A percentile compares a stretch with the other conserved stretches of the same genome.
These are phyloP conservation scores for Hypoxylon fragiforme DNA, from an alignment of 495 filamentous ascomycete species.

Conservation along the genomic window DNA sequence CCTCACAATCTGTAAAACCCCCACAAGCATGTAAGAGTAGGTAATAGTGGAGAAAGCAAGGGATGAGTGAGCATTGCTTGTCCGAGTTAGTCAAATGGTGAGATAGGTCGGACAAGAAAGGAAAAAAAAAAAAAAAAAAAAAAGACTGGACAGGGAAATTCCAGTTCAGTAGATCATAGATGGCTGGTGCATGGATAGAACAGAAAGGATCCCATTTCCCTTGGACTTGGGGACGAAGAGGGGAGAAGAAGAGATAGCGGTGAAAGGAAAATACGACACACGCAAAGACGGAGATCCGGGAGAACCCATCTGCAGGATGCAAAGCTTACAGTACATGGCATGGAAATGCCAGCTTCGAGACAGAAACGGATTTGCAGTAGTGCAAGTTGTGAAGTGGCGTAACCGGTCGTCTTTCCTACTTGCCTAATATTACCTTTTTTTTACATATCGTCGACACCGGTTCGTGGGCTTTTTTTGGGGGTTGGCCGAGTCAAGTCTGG, in stretches of 20 bases:
- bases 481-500: too few relatives aligned
- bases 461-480: neutral
- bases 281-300: slow-evolving; percentile 30
- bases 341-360: slow-evolving; percentile 22
- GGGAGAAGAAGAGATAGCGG: slow-evolving; percentile 17
- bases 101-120: neutral
- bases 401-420: slow-evolving; percentile 31
- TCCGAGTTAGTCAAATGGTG: slow-evolving; percentile 4
- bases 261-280: slow-evolving; percentile 26
- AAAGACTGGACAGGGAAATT: slow-evolving; percentile 8
- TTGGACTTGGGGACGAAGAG: neutral
- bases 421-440: slow-evolving; percentile 14
- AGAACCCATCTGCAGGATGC: slow-evolving; percentile 31
- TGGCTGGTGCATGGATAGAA: slow-evolving; percentile 18
- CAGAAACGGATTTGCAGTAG: slow-evolving; percentile 25
- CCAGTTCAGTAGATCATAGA: slow-evolving; percentile 25
- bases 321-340: slow-evolving; percentile 22
- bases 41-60: slow-evolving; percentile 34
- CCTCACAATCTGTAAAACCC: neutral
- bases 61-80: slow-evolving; percentile 14
- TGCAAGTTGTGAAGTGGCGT: slow-evolving; percentile 33
- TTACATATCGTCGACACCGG: slow-evolving; percentile 16
- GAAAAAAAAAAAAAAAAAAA: neutral
- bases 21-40: slow-evolving; percentile 10
- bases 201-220: slow-evolving; percentile 7